A percentile compares a stretch with the other conserved stretches of the same genome.
phyloP scores from a whole-genome alignment of 2,329 filamentous ascomycete genomes.

The Dothistroma septosporum region DNA sequence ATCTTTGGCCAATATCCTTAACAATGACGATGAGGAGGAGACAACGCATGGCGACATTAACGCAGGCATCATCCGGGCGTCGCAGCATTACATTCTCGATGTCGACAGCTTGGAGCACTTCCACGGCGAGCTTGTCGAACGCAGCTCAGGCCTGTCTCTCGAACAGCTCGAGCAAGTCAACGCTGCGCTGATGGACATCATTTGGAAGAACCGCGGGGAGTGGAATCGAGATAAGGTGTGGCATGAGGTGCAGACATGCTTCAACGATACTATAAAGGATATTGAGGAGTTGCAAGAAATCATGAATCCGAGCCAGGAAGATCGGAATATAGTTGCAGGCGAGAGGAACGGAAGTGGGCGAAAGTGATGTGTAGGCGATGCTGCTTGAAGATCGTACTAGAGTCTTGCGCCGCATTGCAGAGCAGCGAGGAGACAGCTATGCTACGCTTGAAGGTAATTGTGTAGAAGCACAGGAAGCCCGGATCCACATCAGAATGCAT shows the following conservation, averaged over 20 bases:
- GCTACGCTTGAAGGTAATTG: no score
- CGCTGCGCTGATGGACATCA: conserved; percentile 80
- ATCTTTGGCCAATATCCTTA: conserved; percentile 37
- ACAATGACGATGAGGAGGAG: conserved; percentile 29
- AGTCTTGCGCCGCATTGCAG: no score
- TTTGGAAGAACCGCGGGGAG: conserved; percentile 75
- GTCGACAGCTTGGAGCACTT: conserved; percentile 53
- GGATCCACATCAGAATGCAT: no score
- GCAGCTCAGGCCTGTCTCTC: conserved; percentile 74
- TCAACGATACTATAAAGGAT: conserved; percentile 70
- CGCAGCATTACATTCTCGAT: conserved; percentile 43
- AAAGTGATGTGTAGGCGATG: no score
- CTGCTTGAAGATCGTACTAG: no score
- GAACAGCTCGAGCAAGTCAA: conserved; percentile 96
- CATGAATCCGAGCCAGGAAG: conserved; percentile 38
- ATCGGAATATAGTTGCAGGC: neutral
- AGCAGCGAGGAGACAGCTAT: no score
- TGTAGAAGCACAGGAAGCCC: no score
- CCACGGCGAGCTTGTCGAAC: conserved; percentile 59
- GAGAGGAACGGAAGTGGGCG: neutral
- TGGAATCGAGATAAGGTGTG: conserved; percentile 79
- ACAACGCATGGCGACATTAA: conserved; percentile 2
- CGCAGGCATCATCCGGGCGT: conserved; percentile 4
- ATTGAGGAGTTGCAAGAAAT: conserved; percentile 55
- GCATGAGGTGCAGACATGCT: conserved; percentile 59